Conservation (phyloP, 306 rosid species). For the Benincasa hispida region DNA sequence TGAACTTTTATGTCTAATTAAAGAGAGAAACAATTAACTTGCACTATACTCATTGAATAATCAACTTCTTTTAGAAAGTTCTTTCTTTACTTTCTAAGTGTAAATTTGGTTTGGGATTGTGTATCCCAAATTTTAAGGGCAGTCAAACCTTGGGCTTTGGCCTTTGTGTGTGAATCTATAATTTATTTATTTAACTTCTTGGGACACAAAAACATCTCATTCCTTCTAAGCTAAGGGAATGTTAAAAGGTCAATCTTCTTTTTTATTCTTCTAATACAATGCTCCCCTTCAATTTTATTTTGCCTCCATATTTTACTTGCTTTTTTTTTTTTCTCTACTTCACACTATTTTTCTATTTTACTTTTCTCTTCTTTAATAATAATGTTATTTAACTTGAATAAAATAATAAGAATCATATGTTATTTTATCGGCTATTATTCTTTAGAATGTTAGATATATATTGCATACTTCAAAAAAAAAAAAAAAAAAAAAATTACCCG, state of each 20-base stretch:
- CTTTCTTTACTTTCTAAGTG: neutral
- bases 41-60: conserved; percentile 4
- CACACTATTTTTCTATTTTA: neutral
- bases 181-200: neutral
- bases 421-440: too few relatives aligned
- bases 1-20: neutral
- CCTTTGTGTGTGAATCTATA: neutral
- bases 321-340: neutral
- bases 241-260: neutral
- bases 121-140: neutral
- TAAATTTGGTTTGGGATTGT: neutral
- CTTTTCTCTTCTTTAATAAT: too few relatives aligned
- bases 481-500: too few relatives aligned
- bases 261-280: neutral
- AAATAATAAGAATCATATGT: too few relatives aligned
- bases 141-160: neutral
- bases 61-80: neutral
- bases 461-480: too few relatives aligned
- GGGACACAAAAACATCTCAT: neutral
- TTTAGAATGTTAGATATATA: too few relatives aligned
- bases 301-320: neutral
- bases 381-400: neutral
- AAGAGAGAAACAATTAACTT: neutral
- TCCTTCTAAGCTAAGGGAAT: neutral
- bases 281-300: neutral